phyloP scores from a whole-genome alignment of 345 rosid genomes.

The Aquilaria yunnanensis region DNA sequence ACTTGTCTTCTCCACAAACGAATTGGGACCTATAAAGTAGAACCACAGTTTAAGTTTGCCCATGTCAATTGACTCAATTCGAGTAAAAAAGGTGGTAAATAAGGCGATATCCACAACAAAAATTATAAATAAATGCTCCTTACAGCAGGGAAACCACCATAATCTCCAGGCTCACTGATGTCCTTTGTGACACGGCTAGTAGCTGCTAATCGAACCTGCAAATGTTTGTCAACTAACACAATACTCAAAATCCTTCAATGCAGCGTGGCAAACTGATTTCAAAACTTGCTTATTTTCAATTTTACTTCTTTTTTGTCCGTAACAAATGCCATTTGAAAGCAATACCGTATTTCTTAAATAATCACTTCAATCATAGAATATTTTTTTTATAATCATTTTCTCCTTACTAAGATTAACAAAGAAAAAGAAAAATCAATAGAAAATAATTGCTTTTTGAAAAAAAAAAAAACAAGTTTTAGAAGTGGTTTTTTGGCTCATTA shows the following conservation, averaged over 20 bases:
- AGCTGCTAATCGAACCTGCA: conserved; percentile 74
- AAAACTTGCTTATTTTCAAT: too few species aligned
- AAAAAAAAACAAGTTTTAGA: too few species aligned
- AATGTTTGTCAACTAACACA: not conserved
- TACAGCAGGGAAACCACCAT: conserved; percentile 91
- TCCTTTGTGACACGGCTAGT: conserved; percentile 72
- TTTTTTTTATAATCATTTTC: too few species aligned
- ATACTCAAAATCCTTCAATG: not conserved
- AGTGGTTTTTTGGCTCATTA: too few species aligned
- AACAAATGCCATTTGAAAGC: too few species aligned
- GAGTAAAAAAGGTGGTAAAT: not conserved
- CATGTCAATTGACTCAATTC: conserved; percentile 1
- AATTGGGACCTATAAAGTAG: conserved; percentile 53
- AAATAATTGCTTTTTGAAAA: too few species aligned
- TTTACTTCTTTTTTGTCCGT: too few species aligned
- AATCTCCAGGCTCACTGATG: conserved; percentile 75
- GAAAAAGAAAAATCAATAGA: too few species aligned
- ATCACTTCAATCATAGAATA: too few species aligned
- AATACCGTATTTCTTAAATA: too few species aligned
- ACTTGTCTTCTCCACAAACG: conserved; percentile 69
- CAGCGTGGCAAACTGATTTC: too few species aligned
- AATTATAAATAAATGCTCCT: conserved; percentile 17
- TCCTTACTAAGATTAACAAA: too few species aligned
- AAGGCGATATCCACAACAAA: not conserved
- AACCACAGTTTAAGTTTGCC: not conserved